phyloP scores from a whole-genome alignment of 108 stramenopile genomes.

The Chaetoceros muelleri region DNA sequence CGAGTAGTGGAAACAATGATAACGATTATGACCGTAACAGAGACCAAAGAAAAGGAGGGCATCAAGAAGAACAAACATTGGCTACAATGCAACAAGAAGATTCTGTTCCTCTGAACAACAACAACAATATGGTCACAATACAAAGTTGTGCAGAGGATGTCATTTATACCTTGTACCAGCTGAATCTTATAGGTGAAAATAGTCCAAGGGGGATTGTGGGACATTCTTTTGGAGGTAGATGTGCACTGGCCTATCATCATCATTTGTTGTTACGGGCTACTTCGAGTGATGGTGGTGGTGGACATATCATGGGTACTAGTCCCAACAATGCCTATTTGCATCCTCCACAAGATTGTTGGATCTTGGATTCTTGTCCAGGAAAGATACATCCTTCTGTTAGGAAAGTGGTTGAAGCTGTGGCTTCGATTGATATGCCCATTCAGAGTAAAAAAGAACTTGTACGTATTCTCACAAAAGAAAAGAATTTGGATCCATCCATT shows the following conservation, averaged over 20 bases:
- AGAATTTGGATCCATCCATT: constrained; percentile 10
- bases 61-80: too few relatives aligned
- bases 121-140: too few relatives aligned
- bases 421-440: constrained; percentile 21
- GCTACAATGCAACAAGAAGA: too few relatives aligned
- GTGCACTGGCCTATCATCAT: constrained; percentile 58
- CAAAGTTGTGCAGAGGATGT: constrained; percentile 35
- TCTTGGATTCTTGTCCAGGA: constrained; percentile 77
- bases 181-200: constrained; percentile 7
- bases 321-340: background rate
- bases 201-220: constrained; percentile 44
- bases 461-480: constrained; percentile 7
- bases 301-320: too few relatives aligned
- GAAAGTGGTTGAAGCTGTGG: constrained; percentile 41
- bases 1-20: too few relatives aligned
- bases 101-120: too few relatives aligned
- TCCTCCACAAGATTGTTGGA: constrained; percentile 38
- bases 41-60: too few relatives aligned
- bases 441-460: constrained; percentile 10
- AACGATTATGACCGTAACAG: too few relatives aligned
- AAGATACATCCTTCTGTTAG: constrained; percentile 46
- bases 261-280: background rate
- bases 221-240: constrained; percentile 75
- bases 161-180: constrained; percentile 23
- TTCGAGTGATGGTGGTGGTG: background rate